A percentile compares a stretch with the other conserved stretches of the same genome.
Conservation (phyloP, 106 monocot genomes). For the Acanthochlamys bracteata region DNA sequence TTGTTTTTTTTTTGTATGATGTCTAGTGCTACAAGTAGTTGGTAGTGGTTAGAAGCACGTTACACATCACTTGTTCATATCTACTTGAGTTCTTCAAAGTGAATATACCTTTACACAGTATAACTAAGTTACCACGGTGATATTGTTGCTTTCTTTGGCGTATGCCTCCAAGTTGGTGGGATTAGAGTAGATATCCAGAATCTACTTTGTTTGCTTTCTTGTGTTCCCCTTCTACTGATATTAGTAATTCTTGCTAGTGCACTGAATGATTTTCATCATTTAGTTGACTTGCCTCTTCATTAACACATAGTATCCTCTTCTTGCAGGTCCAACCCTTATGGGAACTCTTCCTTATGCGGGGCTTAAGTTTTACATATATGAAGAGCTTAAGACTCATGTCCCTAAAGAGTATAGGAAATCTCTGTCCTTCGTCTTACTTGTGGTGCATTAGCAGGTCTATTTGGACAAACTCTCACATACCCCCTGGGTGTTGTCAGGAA, state of each 20-base stretch:
- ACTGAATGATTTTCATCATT: background rate
- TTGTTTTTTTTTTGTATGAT: too few relatives aligned
- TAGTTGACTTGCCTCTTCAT: background rate
- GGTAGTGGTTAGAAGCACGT: too few relatives aligned
- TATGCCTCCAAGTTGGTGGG: too few relatives aligned
- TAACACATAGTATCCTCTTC: background rate
- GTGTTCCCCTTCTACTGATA: too few relatives aligned
- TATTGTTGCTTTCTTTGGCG: too few relatives aligned
- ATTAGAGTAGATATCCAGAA: too few relatives aligned
- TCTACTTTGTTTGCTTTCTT: background rate
- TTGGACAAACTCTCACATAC: conserved; percentile 89
- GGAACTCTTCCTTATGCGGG: conserved; percentile 93
- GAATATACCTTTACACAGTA: too few relatives aligned
- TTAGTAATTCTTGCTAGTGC: background rate
- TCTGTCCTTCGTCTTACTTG: conserved; percentile 49
- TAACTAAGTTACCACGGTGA: too few relatives aligned
- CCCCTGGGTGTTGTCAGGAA: conserved; percentile 85
- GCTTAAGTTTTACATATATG: conserved; percentile 84
- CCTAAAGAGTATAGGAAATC: conserved; percentile 65
- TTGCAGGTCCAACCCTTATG: conserved; percentile 70
- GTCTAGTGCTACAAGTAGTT: too few relatives aligned
- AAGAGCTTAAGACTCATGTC: conserved; percentile 64
- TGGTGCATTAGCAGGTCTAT: conserved; percentile 80
- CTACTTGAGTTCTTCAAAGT: too few relatives aligned
- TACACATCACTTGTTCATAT: too few relatives aligned